Conservation (phyloP, 805 yeast species). For the Yamadazyma olivae region DNA sequence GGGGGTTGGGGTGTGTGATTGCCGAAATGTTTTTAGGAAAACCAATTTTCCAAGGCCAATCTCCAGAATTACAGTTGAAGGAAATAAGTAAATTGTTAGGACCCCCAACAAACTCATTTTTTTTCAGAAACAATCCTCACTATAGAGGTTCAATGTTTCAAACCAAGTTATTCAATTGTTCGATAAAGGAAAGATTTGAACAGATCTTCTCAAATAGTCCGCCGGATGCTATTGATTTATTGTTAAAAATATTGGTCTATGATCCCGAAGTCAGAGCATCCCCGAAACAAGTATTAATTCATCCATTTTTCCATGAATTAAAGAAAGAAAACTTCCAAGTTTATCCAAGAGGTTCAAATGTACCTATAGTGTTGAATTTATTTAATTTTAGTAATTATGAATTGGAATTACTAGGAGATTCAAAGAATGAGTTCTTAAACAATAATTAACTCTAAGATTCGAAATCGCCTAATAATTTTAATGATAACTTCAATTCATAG, state of each 20-base stretch:
- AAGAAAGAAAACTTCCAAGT: constrained; percentile 54
- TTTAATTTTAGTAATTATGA: constrained; percentile 75
- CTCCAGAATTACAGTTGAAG: constrained; percentile 82
- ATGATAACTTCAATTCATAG: neutral
- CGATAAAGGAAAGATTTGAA: constrained; percentile 47
- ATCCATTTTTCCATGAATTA: constrained; percentile 85
- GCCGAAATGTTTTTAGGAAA: constrained; percentile 92
- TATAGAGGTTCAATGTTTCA: constrained; percentile 75
- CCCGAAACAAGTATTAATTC: constrained; percentile 80
- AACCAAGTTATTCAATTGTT: constrained; percentile 57
- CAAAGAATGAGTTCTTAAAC: constrained; percentile 27
- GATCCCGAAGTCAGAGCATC: constrained; percentile 82
- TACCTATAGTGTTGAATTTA: constrained; percentile 42
- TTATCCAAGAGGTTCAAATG: constrained; percentile 50
- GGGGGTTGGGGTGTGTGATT: constrained; percentile 97
- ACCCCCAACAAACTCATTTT: constrained; percentile 70
- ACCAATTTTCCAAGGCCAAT: constrained; percentile 94
- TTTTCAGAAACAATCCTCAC: constrained; percentile 70
- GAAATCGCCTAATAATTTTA: no score
- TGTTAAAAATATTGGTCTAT: constrained; percentile 79
- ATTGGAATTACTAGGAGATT: constrained; percentile 45
- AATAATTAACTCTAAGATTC: neutral
- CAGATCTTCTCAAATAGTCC: constrained; percentile 65
- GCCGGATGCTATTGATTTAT: constrained; percentile 79
- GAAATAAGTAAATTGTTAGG: constrained; percentile 90